Evolutionary conservation across 441 rosid species (phyloP).

Genomic region (Gossypium davidsonii): DNA sequence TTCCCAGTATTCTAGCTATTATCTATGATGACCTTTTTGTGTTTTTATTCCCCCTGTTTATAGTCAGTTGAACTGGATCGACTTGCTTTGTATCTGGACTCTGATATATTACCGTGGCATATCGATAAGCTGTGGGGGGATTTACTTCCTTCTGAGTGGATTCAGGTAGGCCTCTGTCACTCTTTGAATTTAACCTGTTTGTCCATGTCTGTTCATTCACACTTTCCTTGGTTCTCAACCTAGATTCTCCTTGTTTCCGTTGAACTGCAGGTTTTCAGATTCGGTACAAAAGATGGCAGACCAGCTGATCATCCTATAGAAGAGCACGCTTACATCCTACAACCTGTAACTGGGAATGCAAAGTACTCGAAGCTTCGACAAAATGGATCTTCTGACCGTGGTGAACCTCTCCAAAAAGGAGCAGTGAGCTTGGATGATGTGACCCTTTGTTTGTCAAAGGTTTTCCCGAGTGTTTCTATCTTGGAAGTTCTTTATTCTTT

Average conservation of each 20-base stretch:
- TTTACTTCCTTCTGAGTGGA: conserved; percentile 90
- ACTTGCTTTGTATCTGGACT: conserved; percentile 94
- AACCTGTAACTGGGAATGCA: conserved; percentile 95
- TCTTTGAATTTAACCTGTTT: conserved; percentile 5
- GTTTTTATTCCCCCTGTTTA: conserved; percentile 14
- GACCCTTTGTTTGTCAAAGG: conserved; percentile 94
- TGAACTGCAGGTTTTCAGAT: conserved; percentile 66
- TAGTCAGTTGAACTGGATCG: conserved; percentile 92
- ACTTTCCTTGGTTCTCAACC: conserved; percentile 9
- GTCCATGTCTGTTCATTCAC: neutral
- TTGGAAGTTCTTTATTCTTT: conserved; percentile 10
- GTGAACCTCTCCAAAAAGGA: conserved; percentile 78
- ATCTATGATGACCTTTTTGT: conserved; percentile 12
- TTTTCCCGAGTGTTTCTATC: conserved; percentile 23
- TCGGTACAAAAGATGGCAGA: conserved; percentile 78
- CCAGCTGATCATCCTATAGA: conserved; percentile 55
- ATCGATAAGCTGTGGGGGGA: conserved; percentile 81
- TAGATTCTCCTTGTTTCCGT: conserved; percentile 10
- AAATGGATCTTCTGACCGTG: conserved; percentile 35
- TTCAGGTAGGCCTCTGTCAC: conserved; percentile 55
- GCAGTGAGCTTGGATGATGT: conserved; percentile 87
- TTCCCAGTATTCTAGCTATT: neutral
- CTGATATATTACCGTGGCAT: conserved; percentile 86
- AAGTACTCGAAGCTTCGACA: conserved; percentile 58
- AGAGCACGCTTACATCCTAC: conserved; percentile 74